Evolutionary conservation across 2,329 filamentous ascomycete genomes (phyloP).

Genomic region (Penicillium sp.): DNA sequence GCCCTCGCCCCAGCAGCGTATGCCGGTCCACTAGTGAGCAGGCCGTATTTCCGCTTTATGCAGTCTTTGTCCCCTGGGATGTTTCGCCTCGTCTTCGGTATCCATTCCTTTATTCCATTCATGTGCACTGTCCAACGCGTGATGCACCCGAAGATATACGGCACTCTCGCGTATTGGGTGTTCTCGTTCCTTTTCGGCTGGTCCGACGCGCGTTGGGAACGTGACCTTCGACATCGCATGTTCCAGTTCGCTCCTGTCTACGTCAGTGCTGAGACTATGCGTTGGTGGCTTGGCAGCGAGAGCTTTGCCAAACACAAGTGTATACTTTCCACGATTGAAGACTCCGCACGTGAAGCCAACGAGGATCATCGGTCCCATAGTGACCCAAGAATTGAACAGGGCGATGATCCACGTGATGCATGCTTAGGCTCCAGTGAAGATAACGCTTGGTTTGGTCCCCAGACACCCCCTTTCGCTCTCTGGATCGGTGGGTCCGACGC

Average conservation of each 20-base stretch:
- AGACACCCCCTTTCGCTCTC: constrained; percentile 77
- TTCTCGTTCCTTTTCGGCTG: constrained; percentile 89
- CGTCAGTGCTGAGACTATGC: constrained; percentile 84
- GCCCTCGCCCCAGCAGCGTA: constrained; percentile 88
- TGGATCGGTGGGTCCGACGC: constrained; percentile 84
- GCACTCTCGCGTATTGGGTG: constrained; percentile 79
- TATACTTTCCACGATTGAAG: constrained; percentile 75
- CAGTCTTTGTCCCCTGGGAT: constrained; percentile 69
- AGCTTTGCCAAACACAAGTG: constrained; percentile 84
- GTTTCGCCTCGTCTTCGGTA: constrained; percentile 82
- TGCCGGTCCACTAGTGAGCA: constrained; percentile 78
- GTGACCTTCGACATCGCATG: constrained; percentile 72
- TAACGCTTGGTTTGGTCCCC: constrained; percentile 77
- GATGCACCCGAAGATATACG: constrained; percentile 68
- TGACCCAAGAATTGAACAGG: constrained; percentile 7
- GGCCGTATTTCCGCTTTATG: constrained; percentile 92
- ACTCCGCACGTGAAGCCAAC: constrained; percentile 60
- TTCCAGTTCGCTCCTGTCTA: constrained; percentile 93
- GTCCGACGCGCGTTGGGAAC: constrained; percentile 82
- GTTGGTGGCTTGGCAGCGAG: constrained; percentile 90
- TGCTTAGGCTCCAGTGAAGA: constrained; percentile 28
- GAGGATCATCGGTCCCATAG: constrained; percentile 31
- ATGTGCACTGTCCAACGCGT: constrained; percentile 81
- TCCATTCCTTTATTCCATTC: constrained; percentile 87
- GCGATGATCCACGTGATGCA: constrained; percentile 16